phyloP scores from a whole-genome alignment of 768 basidiomycete species.

The Fomitopsis pulvina region DNA sequence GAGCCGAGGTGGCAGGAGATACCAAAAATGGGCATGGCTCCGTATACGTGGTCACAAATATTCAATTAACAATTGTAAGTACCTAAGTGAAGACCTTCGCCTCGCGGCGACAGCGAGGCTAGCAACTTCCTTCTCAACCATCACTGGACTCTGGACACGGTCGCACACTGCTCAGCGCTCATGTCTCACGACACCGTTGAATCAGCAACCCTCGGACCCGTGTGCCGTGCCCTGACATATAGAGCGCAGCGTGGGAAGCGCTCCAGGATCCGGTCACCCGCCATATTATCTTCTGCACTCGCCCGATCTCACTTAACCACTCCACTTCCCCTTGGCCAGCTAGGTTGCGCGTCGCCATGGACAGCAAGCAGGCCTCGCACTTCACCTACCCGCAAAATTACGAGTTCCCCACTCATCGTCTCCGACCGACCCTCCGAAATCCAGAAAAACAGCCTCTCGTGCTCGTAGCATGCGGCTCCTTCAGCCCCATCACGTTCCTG shows the following conservation, averaged over 20 bases:
- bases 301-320: background rate
- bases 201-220: background rate
- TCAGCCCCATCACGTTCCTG: constrained; percentile 96
- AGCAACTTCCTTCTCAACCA: background rate
- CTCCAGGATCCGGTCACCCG: constrained; percentile 14
- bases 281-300: constrained; percentile 6
- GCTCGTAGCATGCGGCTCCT: constrained; percentile 95
- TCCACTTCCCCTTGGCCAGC: background rate
- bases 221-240: background rate
- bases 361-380: background rate
- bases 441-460: constrained; percentile 77
- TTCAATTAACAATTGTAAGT: too few species aligned
- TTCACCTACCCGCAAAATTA: constrained; percentile 67
- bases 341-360: background rate
- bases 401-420: constrained; percentile 60
- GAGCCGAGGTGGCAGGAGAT: too few species aligned
- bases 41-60: too few species aligned
- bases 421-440: constrained; percentile 50
- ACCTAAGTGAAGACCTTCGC: too few species aligned
- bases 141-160: background rate
- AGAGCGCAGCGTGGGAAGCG: constrained; percentile 21
- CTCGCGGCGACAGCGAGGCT: background rate
- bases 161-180: too few species aligned
- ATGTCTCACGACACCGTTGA: background rate
- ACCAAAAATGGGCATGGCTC: too few species aligned